Evolutionary conservation across 225 moss, liverwort and hornwort species (phyloP).

Genomic region (Takakia lepidozioides): DNA sequence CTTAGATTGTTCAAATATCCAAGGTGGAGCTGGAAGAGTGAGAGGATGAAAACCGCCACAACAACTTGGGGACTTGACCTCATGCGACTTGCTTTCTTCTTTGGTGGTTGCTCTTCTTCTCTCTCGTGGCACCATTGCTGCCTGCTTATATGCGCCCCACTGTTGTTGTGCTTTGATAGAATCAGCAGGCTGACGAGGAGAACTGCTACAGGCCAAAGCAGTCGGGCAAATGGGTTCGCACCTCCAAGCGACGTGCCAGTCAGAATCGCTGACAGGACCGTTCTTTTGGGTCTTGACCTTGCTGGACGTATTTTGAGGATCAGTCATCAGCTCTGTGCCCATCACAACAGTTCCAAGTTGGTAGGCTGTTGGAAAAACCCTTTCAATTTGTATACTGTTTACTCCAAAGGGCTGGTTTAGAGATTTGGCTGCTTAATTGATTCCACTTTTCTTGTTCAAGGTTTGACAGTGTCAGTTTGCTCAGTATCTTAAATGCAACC

Average conservation of each 20-base stretch:
- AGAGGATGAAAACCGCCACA: slow-evolving; percentile 1
- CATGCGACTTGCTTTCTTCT: slow-evolving; percentile 40
- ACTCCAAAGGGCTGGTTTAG: too few species aligned
- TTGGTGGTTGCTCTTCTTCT: slow-evolving; percentile 28
- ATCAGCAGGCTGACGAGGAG: slow-evolving; percentile 61
- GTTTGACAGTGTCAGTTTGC: too few species aligned
- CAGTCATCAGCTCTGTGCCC: slow-evolving; percentile 2
- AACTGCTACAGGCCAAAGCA: slow-evolving; percentile 48
- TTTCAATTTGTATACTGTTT: too few species aligned
- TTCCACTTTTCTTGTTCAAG: too few species aligned
- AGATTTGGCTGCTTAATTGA: too few species aligned
- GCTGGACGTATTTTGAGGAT: slow-evolving; percentile 14
- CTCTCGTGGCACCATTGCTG: slow-evolving; percentile 31
- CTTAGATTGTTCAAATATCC: slow-evolving; percentile 84
- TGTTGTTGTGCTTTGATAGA: slow-evolving; percentile 56
- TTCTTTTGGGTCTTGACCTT: slow-evolving; percentile 6
- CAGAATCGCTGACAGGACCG: slow-evolving; percentile 29
- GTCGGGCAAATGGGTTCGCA: slow-evolving; percentile 21
- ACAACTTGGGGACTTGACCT: slow-evolving; percentile 24
- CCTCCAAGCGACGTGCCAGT: slow-evolving; percentile 32
- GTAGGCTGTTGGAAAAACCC: too few species aligned
- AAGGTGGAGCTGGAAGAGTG: slow-evolving; percentile 54
- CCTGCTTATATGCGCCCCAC: slow-evolving; percentile 53
- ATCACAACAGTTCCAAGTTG: too few species aligned
- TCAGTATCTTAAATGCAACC: too few species aligned